Percentiles rank a stretch among this genome's conserved stretches.
Conservation (phyloP, 2,329 filamentous ascomycete species). For the Colletotrichum lini region DNA sequence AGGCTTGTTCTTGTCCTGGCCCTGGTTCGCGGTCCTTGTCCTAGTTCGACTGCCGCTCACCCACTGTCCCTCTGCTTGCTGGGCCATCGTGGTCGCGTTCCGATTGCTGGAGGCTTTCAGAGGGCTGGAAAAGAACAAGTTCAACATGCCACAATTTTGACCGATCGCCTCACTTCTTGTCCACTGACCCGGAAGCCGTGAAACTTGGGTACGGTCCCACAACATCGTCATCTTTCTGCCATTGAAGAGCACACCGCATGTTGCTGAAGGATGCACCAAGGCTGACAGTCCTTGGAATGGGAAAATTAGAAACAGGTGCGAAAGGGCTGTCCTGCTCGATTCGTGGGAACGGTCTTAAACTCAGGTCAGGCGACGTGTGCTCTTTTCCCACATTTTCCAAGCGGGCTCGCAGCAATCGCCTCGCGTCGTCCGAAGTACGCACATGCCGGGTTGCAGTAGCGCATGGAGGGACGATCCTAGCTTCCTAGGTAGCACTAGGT, state of each 20-base stretch:
- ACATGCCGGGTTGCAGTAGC: slow-evolving; percentile 33
- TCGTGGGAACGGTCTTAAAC: slow-evolving; percentile 5
- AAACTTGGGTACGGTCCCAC: slow-evolving; percentile 35
- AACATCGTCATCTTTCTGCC: slow-evolving; percentile 29
- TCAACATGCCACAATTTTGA: slow-evolving; percentile 31
- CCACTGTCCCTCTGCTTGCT: slow-evolving; percentile 2
- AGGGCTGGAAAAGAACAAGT: slow-evolving; percentile 6
- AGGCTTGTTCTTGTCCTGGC: slow-evolving; percentile 14
- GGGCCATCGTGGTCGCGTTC: slow-evolving; percentile 2
- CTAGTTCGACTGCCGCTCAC: slow-evolving; percentile 6
- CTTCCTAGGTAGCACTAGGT: no score
- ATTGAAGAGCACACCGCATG: slow-evolving; percentile 30
- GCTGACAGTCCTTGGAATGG: slow-evolving; percentile 19
- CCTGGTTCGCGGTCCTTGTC: neutral
- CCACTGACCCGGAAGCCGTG: slow-evolving; percentile 18
- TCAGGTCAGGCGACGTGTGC: slow-evolving; percentile 26
- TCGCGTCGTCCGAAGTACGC: slow-evolving; percentile 35
- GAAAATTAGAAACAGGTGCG: slow-evolving; percentile 10
- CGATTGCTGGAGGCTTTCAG: slow-evolving; percentile 2
- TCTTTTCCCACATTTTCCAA: neutral
- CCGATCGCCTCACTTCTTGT: slow-evolving; percentile 31
- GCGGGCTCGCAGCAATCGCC: slow-evolving; percentile 10
- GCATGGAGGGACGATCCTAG: slow-evolving; percentile 9
- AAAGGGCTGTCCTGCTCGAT: slow-evolving; percentile 2
- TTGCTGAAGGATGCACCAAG: slow-evolving; percentile 8